Conservation (phyloP, 2,329 filamentous ascomycete species). For the Sphaerulina vaccinii region DNA sequence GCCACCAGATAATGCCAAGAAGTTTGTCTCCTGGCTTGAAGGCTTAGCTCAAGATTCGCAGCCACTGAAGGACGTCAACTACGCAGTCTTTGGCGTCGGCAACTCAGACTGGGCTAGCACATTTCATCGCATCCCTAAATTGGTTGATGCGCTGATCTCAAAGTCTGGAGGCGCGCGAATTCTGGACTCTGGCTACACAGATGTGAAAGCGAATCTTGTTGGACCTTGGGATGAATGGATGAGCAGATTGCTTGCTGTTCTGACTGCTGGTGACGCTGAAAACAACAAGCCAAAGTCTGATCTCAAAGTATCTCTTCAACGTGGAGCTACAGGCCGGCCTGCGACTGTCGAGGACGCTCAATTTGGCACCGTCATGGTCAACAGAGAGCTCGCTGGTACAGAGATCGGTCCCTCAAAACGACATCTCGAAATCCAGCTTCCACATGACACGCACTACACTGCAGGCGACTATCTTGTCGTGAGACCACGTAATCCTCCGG, state of each 20-base stretch:
- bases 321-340: background rate
- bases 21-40: conserved; percentile 43
- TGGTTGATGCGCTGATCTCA: conserved; percentile 36
- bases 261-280: conserved; percentile 5
- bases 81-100: conserved; percentile 45
- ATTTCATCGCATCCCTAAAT: conserved; percentile 43
- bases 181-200: conserved; percentile 36
- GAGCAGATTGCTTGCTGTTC: conserved; percentile 4
- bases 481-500: conserved; percentile 51
- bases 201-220: conserved; percentile 42
- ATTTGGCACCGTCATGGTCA: conserved; percentile 52
- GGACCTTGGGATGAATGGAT: conserved; percentile 45
- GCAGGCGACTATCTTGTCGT: conserved; percentile 49
- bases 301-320: conserved; percentile 7
- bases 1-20: conserved; percentile 44
- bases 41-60: conserved; percentile 7
- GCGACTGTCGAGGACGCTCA: conserved; percentile 22
- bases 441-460: conserved; percentile 57
- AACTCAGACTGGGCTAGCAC: conserved; percentile 45
- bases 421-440: conserved; percentile 45
- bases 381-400: conserved; percentile 53
- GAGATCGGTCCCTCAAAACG: conserved; percentile 57
- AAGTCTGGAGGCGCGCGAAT: conserved; percentile 35
- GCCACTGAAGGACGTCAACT: conserved; percentile 38
- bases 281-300: background rate